Evolutionary conservation across 805 yeast species (phyloP), one percentile per base, ranked within the genome.

Genomic region (Metschnikowia arizonensis): DNA sequence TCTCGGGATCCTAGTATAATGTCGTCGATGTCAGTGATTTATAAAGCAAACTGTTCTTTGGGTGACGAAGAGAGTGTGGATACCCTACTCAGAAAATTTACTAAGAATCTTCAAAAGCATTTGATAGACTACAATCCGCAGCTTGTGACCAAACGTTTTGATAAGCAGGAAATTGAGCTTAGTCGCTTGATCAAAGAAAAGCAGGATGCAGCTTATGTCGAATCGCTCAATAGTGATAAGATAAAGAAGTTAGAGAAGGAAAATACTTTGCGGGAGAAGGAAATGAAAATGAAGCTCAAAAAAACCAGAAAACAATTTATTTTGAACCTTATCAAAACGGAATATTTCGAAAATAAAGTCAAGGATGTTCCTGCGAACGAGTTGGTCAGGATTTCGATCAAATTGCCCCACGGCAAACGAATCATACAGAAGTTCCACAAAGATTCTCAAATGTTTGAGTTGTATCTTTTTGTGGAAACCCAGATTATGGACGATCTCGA

Each of bases 381-480:
- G 1, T 44, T 49, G 10, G 66, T 66, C 0, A 56, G 63, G 40
- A 69, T 82, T 17, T 81, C 83, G 41, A 65, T 82, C 50, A 74
- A 81, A 57, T 63, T 77, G 29, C 80, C 84, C 7, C 58, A 69
- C 29, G 86, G 87, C 2, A 66, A 68, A 40, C 60, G 81, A 44
- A 57, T 73, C 6, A 66, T 79, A 2, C 73, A 75, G 28, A 70
- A 66, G 30, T 72, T 82, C 43, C 51, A 55, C 33, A 62, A 66
- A 26, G 48, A 60, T 1, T 64, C 72, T n/a, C 55, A 76, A 0
- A 50, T 77, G 19, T 60, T 57, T 33, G 81, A 80, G 35, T 55
- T 82, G 2, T 80, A 80, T 55, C 55, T 75, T 40, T 77, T 66
- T 52, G 73, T 80, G 32, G 80, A 76, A 45, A 54, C 76, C 9